phyloP scores from a whole-genome alignment of 129 eudicot species.

The Pseudognaphalium luteoalbum region DNA sequence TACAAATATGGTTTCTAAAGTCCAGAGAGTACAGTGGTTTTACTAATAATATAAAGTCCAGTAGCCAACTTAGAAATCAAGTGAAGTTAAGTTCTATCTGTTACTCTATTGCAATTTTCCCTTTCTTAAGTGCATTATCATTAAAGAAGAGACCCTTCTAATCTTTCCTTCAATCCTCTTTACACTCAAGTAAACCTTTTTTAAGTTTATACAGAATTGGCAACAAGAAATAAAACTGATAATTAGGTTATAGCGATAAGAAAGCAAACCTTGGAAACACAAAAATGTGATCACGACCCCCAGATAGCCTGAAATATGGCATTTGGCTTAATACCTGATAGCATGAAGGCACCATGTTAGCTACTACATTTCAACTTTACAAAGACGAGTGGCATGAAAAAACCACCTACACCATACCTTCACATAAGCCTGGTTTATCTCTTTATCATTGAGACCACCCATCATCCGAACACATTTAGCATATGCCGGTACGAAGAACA shows the following conservation, averaged over 20 bases:
- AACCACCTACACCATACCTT: slow-evolving; percentile 46
- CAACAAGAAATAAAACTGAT: background rate
- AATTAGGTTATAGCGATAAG: background rate
- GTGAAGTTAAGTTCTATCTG: background rate
- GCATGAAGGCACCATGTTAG: slow-evolving; percentile 29
- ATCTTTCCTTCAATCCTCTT: background rate
- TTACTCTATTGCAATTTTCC: too few relatives aligned
- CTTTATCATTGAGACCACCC: slow-evolving; percentile 88
- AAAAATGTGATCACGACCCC: slow-evolving; percentile 91
- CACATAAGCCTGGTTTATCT: slow-evolving; percentile 82
- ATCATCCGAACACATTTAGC: slow-evolving; percentile 93
- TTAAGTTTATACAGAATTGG: background rate
- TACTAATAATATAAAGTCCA: background rate
- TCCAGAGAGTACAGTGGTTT: background rate
- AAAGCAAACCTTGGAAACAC: slow-evolving; percentile 83
- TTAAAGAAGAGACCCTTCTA: background rate
- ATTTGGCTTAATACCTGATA: slow-evolving; percentile 91
- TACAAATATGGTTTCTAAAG: too few relatives aligned
- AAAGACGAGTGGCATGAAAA: background rate
- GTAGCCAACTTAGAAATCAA: background rate
- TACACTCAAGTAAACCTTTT: background rate
- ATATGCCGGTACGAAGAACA: slow-evolving; percentile 86
- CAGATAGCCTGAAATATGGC: slow-evolving; percentile 91
- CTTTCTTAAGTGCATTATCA: background rate
- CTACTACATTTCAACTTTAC: background rate